Conservation (phyloP, 2,329 filamentous ascomycete species). For the Allantophomopsis lycopodina region DNA sequence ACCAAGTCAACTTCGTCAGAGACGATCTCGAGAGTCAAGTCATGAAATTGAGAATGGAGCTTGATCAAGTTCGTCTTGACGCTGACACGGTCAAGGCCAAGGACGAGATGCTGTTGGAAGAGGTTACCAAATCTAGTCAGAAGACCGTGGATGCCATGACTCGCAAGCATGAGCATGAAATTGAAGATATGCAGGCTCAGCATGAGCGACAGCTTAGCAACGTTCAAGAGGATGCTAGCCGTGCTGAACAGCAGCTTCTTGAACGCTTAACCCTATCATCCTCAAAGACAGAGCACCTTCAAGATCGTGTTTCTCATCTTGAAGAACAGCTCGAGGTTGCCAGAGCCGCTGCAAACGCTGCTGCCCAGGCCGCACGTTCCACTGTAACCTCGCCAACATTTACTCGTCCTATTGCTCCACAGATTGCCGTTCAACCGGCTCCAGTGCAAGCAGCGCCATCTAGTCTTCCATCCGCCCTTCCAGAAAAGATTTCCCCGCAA, state of each 20-base stretch:
- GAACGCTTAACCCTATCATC: constrained; percentile 73
- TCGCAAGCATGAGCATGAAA: constrained; percentile 49
- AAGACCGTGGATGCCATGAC: constrained; percentile 33
- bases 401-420: constrained; percentile 1
- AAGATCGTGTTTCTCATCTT: constrained; percentile 72
- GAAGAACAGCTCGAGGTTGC: constrained; percentile 88
- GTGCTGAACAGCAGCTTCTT: constrained; percentile 63
- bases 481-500: constrained; percentile 86
- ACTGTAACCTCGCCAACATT: constrained; percentile 4
- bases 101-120: constrained; percentile 74
- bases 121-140: constrained; percentile 57
- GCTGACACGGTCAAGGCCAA: constrained; percentile 69
- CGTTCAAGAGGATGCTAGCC: constrained; percentile 67
- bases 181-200: constrained; percentile 63
- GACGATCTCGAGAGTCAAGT: constrained; percentile 74
- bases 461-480: constrained; percentile 33
- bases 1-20: constrained; percentile 72
- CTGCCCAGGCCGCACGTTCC: constrained; percentile 52
- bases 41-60: constrained; percentile 53
- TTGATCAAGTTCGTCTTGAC: constrained; percentile 68
- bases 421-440: not conserved
- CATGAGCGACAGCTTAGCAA: constrained; percentile 64
- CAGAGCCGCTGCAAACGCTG: constrained; percentile 74
- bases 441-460: constrained; percentile 13
- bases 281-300: constrained; percentile 72